Evolutionary conservation across 768 basidiomycete species (phyloP), one percentile per base, ranked within the genome.

Genomic region (Leccinum obscurum): DNA sequence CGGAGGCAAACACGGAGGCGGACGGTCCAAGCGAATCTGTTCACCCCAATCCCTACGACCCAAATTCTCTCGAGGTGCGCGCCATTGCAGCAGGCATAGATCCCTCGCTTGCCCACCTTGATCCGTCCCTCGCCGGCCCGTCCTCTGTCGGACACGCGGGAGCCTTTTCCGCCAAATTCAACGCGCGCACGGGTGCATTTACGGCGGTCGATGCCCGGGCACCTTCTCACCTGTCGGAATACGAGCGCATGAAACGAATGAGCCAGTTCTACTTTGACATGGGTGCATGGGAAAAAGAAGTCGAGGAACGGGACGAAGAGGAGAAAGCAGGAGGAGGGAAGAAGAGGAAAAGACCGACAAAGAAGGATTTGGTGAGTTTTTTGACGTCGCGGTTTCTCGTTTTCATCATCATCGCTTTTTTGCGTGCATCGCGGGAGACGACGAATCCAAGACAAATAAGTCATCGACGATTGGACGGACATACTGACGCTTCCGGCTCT

Each of bases 201-300:
- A 75, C 91, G 10, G 80, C 82, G 17, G 68, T 78, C 4, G 86
- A 90, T 56, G 84, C 82, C 15, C 84, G 92, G 26, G 86, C 90
- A 56, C 91, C 92, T 6, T 75, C 82, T 3, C 90, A 92, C 68
- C 71, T 94, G 55, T 88, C 87, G 17, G 92, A 93, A 69, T 90
- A 84, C 64, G 91, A 92, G 64, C 85, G 92, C 6, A 86, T 86
- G 68, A 74, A 75, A 30, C 83, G 92, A 48, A 93, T 93, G 92
- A 92, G 89, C 78, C 83, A 88, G 68, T 89, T 91, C 66, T 94
- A 92, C 74, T 94, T 94, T 62, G 92, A 94, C 63, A 87, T 92
- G 22, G 80, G 79, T n/a, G 81, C 81, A 52, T 94, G 92, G 92
- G 87, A 93, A 73, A 64, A 82, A 56, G 84, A 92, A 30, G 79